Evolutionary conservation across 2,329 filamentous ascomycete species (phyloP).

Genomic region (Epichloe baconii): DNA sequence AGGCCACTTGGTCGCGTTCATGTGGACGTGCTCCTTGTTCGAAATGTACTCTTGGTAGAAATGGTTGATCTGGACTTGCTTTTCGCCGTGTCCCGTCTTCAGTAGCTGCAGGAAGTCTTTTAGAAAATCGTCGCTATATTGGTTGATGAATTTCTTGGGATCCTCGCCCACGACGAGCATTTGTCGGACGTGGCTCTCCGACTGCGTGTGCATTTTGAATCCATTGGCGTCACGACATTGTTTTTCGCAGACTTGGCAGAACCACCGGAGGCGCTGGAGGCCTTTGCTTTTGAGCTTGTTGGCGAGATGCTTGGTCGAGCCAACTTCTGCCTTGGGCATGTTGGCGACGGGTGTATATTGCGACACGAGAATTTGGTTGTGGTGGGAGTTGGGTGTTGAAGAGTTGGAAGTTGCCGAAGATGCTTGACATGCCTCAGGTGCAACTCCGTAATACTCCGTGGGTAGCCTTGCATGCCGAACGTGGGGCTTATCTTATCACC

Average conservation of each 20-base stretch:
- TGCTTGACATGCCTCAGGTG: not conserved
- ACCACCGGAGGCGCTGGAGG: slow-evolving; percentile 75
- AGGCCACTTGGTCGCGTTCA: slow-evolving; percentile 87
- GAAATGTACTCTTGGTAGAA: slow-evolving; percentile 94
- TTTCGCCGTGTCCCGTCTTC: slow-evolving; percentile 78
- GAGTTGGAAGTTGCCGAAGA: not conserved
- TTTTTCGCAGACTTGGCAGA: slow-evolving; percentile 67
- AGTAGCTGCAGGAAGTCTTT: slow-evolving; percentile 67
- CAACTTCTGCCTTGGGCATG: slow-evolving; percentile 89
- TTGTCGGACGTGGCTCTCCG: slow-evolving; percentile 77
- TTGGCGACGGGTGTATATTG: slow-evolving; percentile 15
- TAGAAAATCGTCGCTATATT: slow-evolving; percentile 71
- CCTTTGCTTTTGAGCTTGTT: slow-evolving; percentile 84
- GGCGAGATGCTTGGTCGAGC: slow-evolving; percentile 76
- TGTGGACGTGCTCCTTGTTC: slow-evolving; percentile 69
- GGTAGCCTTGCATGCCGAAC: slow-evolving; percentile 2
- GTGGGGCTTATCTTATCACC: slow-evolving; percentile 1
- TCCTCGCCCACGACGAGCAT: slow-evolving; percentile 82
- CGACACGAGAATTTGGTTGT: not conserved
- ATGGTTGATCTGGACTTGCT: slow-evolving; percentile 74
- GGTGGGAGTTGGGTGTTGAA: not conserved
- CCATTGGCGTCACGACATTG: slow-evolving; percentile 68
- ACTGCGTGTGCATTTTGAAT: slow-evolving; percentile 78
- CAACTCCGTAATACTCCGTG: too few relatives aligned
- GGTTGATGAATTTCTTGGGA: slow-evolving; percentile 67